phyloP scores from a whole-genome alignment of 2,329 filamentous ascomycete species.

The Alternaria gaisen region DNA sequence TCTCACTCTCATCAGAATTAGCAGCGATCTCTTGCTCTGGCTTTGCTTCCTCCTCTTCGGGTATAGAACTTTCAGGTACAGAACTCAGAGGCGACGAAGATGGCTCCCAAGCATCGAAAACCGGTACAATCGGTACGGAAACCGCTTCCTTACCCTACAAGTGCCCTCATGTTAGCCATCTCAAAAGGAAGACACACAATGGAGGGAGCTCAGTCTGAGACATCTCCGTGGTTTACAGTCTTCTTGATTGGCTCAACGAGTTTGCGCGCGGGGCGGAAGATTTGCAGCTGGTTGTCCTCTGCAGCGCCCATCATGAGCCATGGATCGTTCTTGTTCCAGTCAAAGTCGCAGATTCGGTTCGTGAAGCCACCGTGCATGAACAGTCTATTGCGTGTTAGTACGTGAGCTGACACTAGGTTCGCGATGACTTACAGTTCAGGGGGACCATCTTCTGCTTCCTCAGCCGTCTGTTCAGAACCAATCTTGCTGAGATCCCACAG shows the following conservation, averaged over 20 bases:
- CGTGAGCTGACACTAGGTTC: neutral
- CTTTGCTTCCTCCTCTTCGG: neutral
- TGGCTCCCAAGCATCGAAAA: neutral
- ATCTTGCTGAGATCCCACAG: conserved; percentile 96
- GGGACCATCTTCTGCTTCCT: conserved; percentile 93
- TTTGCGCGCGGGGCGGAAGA: conserved; percentile 64
- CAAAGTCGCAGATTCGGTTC: conserved; percentile 95
- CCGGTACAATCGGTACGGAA: neutral
- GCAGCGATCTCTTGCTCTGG: neutral
- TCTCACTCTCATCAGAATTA: neutral
- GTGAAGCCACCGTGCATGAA: conserved; percentile 99
- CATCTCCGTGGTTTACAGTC: conserved; percentile 49
- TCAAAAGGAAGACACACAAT: conserved; percentile 1
- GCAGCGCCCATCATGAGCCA: conserved; percentile 97
- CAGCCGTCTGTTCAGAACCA: conserved; percentile 92
- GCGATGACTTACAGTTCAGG: conserved; percentile 80
- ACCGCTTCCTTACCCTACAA: neutral
- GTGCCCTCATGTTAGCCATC: conserved; percentile 1
- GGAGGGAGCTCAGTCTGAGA: conserved; percentile 44
- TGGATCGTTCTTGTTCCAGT: conserved; percentile 95
- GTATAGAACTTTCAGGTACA: neutral
- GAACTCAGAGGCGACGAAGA: neutral
- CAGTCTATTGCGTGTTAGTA: conserved; percentile 62
- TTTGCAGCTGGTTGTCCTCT: conserved; percentile 95
- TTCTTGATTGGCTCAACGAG: conserved; percentile 49